These are phyloP conservation scores for Austropuccinia psidii DNA, from an alignment of 1,284 basidiomycete species.

Conservation along the genomic window DNA sequence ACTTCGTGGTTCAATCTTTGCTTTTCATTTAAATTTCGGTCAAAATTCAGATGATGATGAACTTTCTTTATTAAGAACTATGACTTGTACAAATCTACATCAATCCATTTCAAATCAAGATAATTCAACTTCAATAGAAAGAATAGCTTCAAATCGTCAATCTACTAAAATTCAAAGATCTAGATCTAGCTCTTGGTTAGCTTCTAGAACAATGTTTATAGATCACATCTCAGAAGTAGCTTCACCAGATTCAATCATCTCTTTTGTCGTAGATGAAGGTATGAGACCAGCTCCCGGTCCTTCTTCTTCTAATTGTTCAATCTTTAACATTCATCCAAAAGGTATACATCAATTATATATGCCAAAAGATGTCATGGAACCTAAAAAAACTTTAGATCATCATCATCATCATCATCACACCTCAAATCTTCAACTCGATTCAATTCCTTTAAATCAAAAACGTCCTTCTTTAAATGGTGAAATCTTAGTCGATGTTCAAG, in stretches of 20 bases:
- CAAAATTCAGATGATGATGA: background rate
- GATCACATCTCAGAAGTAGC: conserved; percentile 17
- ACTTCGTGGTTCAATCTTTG: conserved; percentile 26
- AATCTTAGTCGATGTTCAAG: conserved; percentile 18
- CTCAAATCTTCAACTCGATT: background rate
- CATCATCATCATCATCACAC: too few relatives aligned
- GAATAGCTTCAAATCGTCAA: background rate
- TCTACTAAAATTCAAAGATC: conserved; percentile 1
- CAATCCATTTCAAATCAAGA: background rate
- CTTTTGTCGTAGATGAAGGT: conserved; percentile 28
- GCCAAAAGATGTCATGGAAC: background rate
- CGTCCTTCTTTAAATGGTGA: conserved; percentile 5
- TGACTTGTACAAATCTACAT: background rate
- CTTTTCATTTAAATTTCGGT: conserved; percentile 17
- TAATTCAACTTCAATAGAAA: conserved; percentile 15
- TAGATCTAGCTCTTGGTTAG: background rate
- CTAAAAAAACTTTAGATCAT: background rate
- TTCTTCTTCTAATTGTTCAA: conserved; percentile 4
- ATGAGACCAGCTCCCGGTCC: background rate
- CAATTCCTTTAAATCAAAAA: background rate
- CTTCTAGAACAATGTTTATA: background rate
- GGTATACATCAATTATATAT: conserved; percentile 25
- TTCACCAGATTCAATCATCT: conserved; percentile 30
- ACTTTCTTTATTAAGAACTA: background rate
- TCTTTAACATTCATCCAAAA: conserved; percentile 29